Percentiles rank a stretch among this genome's conserved stretches.
Evolutionary conservation across 2,329 filamentous ascomycete genomes (phyloP).

Genomic region (Cryphonectria nitschkei): DNA sequence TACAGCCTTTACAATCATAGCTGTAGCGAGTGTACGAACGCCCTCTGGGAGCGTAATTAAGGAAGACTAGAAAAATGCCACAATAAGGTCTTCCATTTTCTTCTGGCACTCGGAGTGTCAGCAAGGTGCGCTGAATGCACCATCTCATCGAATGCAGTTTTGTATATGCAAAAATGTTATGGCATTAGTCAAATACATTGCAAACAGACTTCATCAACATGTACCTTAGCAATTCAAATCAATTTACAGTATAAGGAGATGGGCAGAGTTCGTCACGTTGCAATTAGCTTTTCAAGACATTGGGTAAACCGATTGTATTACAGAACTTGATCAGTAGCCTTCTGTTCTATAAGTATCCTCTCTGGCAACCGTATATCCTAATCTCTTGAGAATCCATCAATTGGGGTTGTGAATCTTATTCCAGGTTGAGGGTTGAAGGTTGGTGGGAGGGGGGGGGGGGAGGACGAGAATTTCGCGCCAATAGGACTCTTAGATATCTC

Average conservation of each 20-base stretch:
- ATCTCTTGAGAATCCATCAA: neutral
- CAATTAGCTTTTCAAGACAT: neutral
- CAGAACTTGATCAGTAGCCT: slow-evolving; percentile 6
- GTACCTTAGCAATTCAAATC: neutral
- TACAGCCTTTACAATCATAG: neutral
- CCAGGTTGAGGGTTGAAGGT: neutral
- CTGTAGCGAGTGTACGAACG: neutral
- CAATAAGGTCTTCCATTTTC: neutral
- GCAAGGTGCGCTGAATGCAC: neutral
- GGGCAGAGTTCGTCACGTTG: neutral
- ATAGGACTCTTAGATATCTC: slow-evolving; percentile 4
- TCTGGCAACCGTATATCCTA: slow-evolving; percentile 16
- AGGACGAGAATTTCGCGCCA: neutral
- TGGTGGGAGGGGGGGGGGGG: too few species aligned
- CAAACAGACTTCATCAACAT: neutral
- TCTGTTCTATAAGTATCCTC: slow-evolving; percentile 5
- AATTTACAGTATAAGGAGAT: neutral
- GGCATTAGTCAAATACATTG: neutral
- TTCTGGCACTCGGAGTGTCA: neutral
- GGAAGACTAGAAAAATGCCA: neutral
- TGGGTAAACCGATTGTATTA: neutral
- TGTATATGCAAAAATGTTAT: neutral
- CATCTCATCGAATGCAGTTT: neutral
- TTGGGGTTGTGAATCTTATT: neutral
- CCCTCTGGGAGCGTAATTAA: neutral